phyloP scores from a whole-genome alignment of 257 asterid genomes.

The Lavandula angustifolia region DNA sequence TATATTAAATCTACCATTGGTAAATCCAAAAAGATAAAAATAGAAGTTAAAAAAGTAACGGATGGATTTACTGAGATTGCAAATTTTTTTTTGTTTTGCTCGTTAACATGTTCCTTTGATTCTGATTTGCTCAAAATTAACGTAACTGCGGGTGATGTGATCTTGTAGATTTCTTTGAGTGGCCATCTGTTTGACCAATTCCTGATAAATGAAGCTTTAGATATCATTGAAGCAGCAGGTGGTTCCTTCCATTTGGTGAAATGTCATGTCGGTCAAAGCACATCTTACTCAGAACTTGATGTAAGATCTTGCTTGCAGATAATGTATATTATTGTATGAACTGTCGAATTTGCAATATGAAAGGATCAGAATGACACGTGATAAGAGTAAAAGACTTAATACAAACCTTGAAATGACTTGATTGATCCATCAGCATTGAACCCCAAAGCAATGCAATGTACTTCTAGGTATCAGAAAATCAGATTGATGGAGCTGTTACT shows the following conservation, averaged over 20 bases:
- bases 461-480: background rate
- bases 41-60: background rate
- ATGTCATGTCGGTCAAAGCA: slow-evolving; percentile 90
- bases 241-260: slow-evolving; percentile 93
- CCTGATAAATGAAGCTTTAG: slow-evolving; percentile 90
- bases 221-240: slow-evolving; percentile 94
- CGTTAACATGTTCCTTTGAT: background rate
- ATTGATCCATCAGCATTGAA: background rate
- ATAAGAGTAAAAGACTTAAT: background rate
- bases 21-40: background rate
- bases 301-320: slow-evolving; percentile 31
- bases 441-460: background rate
- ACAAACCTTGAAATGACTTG: slow-evolving; percentile 8
- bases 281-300: slow-evolving; percentile 91
- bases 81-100: slow-evolving; percentile 8
- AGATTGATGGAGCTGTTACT: background rate
- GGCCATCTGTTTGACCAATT: slow-evolving; percentile 95
- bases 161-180: slow-evolving; percentile 77
- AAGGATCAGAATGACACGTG: background rate
- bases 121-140: slow-evolving; percentile 18
- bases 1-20: background rate
- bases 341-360: background rate
- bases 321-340: slow-evolving; percentile 6
- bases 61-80: slow-evolving; percentile 1
- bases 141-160: slow-evolving; percentile 21